These are phyloP conservation scores for Fusarium sp. DNA, from an alignment of 2,329 filamentous ascomycete species.

Conservation along the genomic window DNA sequence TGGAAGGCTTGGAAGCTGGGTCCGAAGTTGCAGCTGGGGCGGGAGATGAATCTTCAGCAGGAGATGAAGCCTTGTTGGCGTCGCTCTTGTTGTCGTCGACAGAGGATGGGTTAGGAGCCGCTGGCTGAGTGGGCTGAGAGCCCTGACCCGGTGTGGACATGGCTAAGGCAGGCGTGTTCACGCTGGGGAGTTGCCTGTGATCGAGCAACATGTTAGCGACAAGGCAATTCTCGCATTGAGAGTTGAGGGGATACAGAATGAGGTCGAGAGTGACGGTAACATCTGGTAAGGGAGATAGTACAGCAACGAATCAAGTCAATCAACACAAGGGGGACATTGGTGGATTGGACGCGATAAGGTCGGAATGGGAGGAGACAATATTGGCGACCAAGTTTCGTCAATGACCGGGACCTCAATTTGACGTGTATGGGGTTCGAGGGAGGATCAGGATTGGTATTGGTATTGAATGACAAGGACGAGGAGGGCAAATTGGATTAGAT, in stretches of 20 bases:
- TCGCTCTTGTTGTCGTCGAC: constrained; percentile 29
- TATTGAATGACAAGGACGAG: constrained; percentile 19
- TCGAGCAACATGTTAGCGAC: constrained; percentile 54
- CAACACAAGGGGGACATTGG: constrained; percentile 27
- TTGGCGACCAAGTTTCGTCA: constrained; percentile 23
- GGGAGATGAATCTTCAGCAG: constrained; percentile 15
- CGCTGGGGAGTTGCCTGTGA: constrained; percentile 47
- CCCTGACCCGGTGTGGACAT: constrained; percentile 52
- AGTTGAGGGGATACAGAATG: constrained; percentile 4
- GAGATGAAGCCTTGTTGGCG: constrained; percentile 22
- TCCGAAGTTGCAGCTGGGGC: constrained; percentile 20
- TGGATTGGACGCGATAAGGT: constrained; percentile 17
- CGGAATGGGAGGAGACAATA: constrained; percentile 37
- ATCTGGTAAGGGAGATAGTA: constrained; percentile 24
- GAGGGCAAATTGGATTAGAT: constrained; percentile 23
- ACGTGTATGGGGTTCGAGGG: constrained; percentile 24
- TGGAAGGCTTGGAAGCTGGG: constrained; percentile 7
- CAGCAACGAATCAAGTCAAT: constrained; percentile 19
- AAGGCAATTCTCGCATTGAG: constrained; percentile 20
- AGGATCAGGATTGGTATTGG: constrained; percentile 12
- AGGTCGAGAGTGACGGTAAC: constrained; percentile 13
- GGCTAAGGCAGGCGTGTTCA: constrained; percentile 46
- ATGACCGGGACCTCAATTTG: constrained; percentile 12
- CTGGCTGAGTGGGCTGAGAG: constrained; percentile 41
- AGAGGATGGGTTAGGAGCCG: constrained; percentile 33